These are phyloP conservation scores for Ceratocystis papillata DNA, from an alignment of 2,329 filamentous ascomycete genomes.

Conservation along the genomic window DNA sequence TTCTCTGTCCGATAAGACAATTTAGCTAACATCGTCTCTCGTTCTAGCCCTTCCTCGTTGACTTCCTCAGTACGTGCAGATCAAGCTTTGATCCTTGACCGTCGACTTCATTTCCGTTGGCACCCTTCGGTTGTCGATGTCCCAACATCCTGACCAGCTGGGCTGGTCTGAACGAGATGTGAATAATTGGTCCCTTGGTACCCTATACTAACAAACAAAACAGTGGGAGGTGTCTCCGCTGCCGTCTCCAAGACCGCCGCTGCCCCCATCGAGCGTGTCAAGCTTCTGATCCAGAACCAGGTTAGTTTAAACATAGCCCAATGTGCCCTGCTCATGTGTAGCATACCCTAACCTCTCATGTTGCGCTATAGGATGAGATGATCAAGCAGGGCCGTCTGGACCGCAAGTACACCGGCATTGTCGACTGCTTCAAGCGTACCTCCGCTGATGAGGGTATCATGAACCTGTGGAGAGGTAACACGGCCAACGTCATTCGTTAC, in stretches of 20 bases:
- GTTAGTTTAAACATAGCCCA: slow-evolving; percentile 45
- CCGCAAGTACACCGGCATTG: slow-evolving; percentile 89
- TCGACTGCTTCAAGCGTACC: slow-evolving; percentile 92
- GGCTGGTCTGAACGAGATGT: background rate
- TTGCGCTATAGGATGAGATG: slow-evolving; percentile 82
- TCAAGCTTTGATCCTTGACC: background rate
- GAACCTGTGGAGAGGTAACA: slow-evolving; percentile 99
- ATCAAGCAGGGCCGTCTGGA: slow-evolving; percentile 96
- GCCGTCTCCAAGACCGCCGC: slow-evolving; percentile 99
- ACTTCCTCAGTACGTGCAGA: slow-evolving; percentile 87
- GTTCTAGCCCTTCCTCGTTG: slow-evolving; percentile 76
- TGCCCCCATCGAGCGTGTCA: slow-evolving; percentile 99
- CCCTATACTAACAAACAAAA: slow-evolving; percentile 29
- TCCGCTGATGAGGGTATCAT: slow-evolving; percentile 82
- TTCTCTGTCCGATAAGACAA: background rate
- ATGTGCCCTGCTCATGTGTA: background rate
- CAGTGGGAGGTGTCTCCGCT: slow-evolving; percentile 99
- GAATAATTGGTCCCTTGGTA: background rate
- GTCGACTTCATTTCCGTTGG: background rate
- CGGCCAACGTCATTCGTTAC: slow-evolving; percentile 99
- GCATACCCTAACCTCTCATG: slow-evolving; percentile 29
- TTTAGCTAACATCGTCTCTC: background rate
- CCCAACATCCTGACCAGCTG: background rate
- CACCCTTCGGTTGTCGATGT: background rate
- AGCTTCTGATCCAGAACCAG: slow-evolving; percentile 99